Conservation (phyloP, 1,284 basidiomycete genomes). For the Ceratobasidium sp. region DNA sequence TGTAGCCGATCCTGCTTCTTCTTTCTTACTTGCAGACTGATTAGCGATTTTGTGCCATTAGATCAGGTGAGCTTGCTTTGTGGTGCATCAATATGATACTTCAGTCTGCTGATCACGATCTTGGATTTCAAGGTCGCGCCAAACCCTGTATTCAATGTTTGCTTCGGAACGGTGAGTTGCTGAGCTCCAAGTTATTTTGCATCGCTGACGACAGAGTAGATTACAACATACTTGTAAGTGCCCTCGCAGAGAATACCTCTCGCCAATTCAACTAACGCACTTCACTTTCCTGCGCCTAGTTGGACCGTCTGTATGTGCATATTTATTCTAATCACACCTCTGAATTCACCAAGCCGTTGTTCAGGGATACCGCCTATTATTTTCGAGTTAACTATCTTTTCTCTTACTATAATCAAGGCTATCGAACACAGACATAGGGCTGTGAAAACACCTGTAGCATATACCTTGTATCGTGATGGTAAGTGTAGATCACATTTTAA, state of each 20-base stretch:
- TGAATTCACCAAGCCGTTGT: neutral
- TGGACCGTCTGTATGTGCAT: conserved; percentile 31
- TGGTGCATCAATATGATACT: no score
- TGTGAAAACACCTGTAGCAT: conserved; percentile 37
- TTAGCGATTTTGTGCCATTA: neutral
- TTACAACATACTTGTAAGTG: conserved; percentile 33
- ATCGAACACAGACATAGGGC: conserved; percentile 22
- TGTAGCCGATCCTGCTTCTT: neutral
- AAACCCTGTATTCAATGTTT: conserved; percentile 37
- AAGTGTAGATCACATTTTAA: neutral
- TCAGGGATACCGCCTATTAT: conserved; percentile 38
- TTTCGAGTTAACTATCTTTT: conserved; percentile 36
- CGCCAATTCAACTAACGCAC: neutral
- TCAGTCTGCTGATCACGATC: neutral
- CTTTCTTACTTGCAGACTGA: neutral
- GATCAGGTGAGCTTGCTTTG: conserved; percentile 4
- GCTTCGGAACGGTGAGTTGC: conserved; percentile 30
- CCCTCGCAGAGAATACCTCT: neutral
- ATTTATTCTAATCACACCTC: neutral
- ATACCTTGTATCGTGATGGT: conserved; percentile 39
- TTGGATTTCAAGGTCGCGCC: conserved; percentile 14
- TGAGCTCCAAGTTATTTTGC: neutral
- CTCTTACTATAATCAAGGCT: conserved; percentile 36
- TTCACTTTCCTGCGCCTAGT: neutral
- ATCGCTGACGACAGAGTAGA: conserved; percentile 3